These are phyloP conservation scores for Sonneratia alba DNA, from an alignment of 345 rosid species.

Conservation along the genomic window DNA sequence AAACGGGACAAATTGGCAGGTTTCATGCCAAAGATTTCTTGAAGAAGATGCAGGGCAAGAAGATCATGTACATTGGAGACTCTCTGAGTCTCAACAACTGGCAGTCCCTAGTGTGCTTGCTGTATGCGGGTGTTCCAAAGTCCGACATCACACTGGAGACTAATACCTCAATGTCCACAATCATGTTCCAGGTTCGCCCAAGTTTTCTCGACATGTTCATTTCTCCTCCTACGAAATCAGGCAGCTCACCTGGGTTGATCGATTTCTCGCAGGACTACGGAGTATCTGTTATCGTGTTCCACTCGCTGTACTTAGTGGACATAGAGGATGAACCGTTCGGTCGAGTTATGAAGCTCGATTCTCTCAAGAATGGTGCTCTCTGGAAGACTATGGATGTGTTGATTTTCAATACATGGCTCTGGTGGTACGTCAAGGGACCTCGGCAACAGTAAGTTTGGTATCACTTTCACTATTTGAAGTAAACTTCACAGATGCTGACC, in stretches of 20 bases:
- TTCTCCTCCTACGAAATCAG: not conserved
- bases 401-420: conserved; percentile 61
- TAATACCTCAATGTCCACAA: conserved; percentile 9
- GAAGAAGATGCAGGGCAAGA: conserved; percentile 31
- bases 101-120: conserved; percentile 49
- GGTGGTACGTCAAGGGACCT: conserved; percentile 58
- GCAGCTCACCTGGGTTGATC: not conserved
- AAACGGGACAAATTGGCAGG: conserved; percentile 15
- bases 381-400: conserved; percentile 52
- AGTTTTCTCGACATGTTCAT: not conserved
- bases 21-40: conserved; percentile 41
- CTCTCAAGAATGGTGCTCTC: conserved; percentile 25
- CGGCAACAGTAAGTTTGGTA: conserved; percentile 40
- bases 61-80: conserved; percentile 57
- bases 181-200: conserved; percentile 32
- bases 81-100: conserved; percentile 51
- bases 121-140: conserved; percentile 42
- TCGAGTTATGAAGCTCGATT: conserved; percentile 49
- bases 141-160: conserved; percentile 17
- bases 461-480: not conserved
- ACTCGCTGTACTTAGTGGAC: conserved; percentile 38
- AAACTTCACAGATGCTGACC: not conserved
- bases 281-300: conserved; percentile 32
- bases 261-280: conserved; percentile 34
- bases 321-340: conserved; percentile 32